phyloP scores from a whole-genome alignment of 1,139 yeast genomes.

The Nadsonia commutata region DNA sequence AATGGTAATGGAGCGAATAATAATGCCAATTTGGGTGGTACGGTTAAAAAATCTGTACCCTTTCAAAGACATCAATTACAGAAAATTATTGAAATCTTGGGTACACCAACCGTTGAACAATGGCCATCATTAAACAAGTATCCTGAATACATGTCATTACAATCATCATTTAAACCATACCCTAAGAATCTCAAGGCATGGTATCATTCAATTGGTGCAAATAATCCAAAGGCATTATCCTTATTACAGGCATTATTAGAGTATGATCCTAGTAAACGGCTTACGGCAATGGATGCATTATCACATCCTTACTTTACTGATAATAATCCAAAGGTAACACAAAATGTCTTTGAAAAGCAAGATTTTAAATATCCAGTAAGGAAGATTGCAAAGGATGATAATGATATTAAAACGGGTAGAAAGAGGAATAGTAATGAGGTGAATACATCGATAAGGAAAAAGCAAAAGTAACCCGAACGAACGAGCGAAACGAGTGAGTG shows the following conservation, averaged over 20 bases:
- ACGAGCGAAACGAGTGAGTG: neutral
- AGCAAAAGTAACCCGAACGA: slow-evolving; percentile 1
- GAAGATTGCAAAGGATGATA: slow-evolving; percentile 26
- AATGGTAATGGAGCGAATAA: neutral
- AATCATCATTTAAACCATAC: slow-evolving; percentile 44
- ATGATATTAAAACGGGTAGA: slow-evolving; percentile 20
- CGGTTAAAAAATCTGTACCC: slow-evolving; percentile 52
- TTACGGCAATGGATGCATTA: slow-evolving; percentile 63
- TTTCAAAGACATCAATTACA: slow-evolving; percentile 87
- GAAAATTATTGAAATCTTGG: slow-evolving; percentile 78
- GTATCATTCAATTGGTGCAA: slow-evolving; percentile 72
- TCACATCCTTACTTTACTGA: slow-evolving; percentile 63
- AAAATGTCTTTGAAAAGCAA: slow-evolving; percentile 31
- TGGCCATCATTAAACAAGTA: slow-evolving; percentile 74
- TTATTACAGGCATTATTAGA: slow-evolving; percentile 50
- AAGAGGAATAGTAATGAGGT: slow-evolving; percentile 1
- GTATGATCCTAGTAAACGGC: slow-evolving; percentile 72
- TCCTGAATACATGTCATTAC: slow-evolving; percentile 64
- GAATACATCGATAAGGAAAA: neutral
- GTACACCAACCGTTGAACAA: slow-evolving; percentile 57
- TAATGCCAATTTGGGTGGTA: slow-evolving; percentile 1
- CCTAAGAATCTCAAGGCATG: slow-evolving; percentile 63
- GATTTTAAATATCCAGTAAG: slow-evolving; percentile 25
- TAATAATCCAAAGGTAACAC: slow-evolving; percentile 42
- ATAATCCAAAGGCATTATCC: slow-evolving; percentile 51